Evolutionary conservation across 208 protist genomes (phyloP).

Genomic region (Leishmania tarentolae): DNA sequence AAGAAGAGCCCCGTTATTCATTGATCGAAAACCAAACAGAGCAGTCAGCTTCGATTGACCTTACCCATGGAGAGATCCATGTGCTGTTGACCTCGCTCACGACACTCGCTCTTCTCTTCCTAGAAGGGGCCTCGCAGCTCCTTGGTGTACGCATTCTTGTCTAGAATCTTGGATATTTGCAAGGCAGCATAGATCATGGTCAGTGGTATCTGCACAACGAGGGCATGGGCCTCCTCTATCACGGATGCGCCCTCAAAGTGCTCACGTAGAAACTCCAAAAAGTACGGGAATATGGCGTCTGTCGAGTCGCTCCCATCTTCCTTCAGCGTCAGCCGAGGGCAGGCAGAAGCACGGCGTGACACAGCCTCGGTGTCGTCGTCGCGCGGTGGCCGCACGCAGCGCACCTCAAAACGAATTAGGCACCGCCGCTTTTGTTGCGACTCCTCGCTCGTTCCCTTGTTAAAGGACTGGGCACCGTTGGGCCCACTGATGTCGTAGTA

Average conservation of each 20-base stretch:
- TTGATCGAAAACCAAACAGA: neutral
- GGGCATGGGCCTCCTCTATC: conserved; percentile 60
- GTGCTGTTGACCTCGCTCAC: too few species aligned
- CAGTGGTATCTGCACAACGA: conserved; percentile 69
- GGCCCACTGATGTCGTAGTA: conserved; percentile 19
- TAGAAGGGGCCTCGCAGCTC: conserved; percentile 58
- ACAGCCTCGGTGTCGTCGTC: conserved; percentile 4
- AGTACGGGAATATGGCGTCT: conserved; percentile 70
- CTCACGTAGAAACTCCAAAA: conserved; percentile 74
- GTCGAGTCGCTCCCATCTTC: conserved; percentile 30
- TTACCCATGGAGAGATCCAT: neutral
- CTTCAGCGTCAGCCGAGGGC: conserved; percentile 8
- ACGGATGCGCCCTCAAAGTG: conserved; percentile 63
- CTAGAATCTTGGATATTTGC: conserved; percentile 59
- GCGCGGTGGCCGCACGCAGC: conserved; percentile 34
- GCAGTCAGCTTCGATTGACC: neutral
- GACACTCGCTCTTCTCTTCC: neutral
- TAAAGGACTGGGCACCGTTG: neutral
- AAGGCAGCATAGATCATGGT: conserved; percentile 60
- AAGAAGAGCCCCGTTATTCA: neutral
- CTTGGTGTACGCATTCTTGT: conserved; percentile 64
- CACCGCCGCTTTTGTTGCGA: conserved; percentile 14
- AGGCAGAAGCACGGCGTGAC: conserved; percentile 29
- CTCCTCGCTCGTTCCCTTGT: too few species aligned
- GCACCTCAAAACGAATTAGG: conserved; percentile 68